Percentiles rank a stretch among this genome's conserved stretches.
phyloP scores from a whole-genome alignment of 805 yeast species.

The Lipomyces anomalus region DNA sequence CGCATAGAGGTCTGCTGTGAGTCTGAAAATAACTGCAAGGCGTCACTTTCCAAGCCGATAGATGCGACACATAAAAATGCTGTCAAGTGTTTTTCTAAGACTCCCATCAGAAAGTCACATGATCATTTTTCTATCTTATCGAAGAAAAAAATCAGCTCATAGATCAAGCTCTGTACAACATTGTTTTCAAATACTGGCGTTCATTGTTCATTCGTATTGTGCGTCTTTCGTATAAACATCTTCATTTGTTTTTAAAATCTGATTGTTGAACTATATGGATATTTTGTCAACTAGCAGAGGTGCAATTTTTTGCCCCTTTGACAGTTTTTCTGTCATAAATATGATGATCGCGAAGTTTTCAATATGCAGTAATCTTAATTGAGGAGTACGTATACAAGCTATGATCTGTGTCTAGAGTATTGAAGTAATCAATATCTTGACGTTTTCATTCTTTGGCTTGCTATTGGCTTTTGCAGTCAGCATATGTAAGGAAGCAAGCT shows the following conservation, averaged over 20 bases:
- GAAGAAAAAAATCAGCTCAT: slow-evolving; percentile 11
- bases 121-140: slow-evolving; percentile 7
- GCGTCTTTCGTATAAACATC: not conserved
- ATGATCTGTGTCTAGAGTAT: no score
- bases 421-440: no score
- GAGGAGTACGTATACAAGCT: no score
- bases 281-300: no score
- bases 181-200: not conserved
- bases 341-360: no score
- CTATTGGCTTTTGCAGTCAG: no score
- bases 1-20: slow-evolving; percentile 25
- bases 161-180: no score
- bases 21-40: slow-evolving; percentile 6
- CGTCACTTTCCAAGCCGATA: not conserved
- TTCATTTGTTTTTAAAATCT: not conserved
- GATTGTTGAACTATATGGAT: not conserved
- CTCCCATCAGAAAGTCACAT: slow-evolving; percentile 17
- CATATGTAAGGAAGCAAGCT: no score
- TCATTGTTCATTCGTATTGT: not conserved
- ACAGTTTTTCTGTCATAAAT: no score
- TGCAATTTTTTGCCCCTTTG: no score
- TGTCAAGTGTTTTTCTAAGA: slow-evolving; percentile 3
- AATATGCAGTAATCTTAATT: no score
- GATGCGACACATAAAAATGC: slow-evolving; percentile 15
- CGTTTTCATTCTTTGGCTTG: no score